phyloP scores from a whole-genome alignment of 768 basidiomycete genomes.

The Termitomyces sp. region DNA sequence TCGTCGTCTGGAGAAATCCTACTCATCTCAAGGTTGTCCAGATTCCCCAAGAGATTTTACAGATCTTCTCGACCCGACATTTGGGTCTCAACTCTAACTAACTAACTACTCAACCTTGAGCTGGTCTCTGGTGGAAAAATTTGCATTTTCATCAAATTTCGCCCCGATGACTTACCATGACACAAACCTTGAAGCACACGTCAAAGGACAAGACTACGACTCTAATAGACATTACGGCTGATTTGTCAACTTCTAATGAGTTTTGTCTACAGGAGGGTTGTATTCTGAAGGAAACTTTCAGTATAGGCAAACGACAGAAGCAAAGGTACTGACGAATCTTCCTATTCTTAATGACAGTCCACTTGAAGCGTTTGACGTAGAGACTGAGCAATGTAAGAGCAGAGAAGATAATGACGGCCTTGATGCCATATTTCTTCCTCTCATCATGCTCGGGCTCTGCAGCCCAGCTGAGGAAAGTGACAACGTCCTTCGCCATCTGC shows the following conservation, averaged over 20 bases:
- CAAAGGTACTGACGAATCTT: constrained; percentile 67
- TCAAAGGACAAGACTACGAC: neutral
- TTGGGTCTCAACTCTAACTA: neutral
- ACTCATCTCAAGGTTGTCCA: neutral
- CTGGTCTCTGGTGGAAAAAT: neutral
- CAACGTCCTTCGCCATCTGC: constrained; percentile 99
- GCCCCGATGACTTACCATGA: neutral
- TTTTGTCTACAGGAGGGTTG: constrained; percentile 56
- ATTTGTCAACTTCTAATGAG: constrained; percentile 40
- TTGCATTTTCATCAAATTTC: neutral
- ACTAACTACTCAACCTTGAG: too few species aligned
- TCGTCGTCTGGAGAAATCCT: neutral
- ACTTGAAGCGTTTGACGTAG: constrained; percentile 96
- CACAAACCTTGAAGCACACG: neutral
- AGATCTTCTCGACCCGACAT: too few species aligned
- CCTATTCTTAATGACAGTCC: constrained; percentile 88
- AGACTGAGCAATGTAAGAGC: constrained; percentile 74
- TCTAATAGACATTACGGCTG: constrained; percentile 9
- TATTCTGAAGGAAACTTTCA: constrained; percentile 35
- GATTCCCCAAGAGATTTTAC: neutral
- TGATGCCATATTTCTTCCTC: constrained; percentile 94
- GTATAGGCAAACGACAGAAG: neutral
- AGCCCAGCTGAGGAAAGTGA: constrained; percentile 94
- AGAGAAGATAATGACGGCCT: constrained; percentile 93
- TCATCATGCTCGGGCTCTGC: constrained; percentile 98